A percentile compares a stretch with the other conserved stretches of the same genome.
phyloP scores from a whole-genome alignment of 1,284 basidiomycete species.

The Volvariella volvacea region DNA sequence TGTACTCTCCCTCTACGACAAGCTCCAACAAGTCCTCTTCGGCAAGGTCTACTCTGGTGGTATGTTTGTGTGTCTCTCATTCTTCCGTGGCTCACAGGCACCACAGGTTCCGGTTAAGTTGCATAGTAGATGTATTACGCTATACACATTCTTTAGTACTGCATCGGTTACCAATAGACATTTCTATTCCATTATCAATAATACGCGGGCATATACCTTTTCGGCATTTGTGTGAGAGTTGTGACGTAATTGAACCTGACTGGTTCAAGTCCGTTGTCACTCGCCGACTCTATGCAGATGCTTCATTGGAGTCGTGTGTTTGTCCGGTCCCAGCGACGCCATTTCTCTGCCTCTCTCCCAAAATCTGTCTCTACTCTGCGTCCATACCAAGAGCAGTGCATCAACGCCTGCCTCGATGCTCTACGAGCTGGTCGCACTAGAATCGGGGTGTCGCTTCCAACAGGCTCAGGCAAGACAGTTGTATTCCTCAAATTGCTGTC shows the following conservation, averaged over 20 bases:
- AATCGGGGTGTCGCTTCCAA: conserved; percentile 90
- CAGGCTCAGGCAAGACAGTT: conserved; percentile 90
- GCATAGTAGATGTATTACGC: conserved; percentile 12
- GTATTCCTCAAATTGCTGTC: conserved; percentile 82
- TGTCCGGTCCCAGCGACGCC: no score
- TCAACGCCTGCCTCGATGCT: conserved; percentile 74
- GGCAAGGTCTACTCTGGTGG: conserved; percentile 91
- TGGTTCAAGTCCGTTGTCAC: no score
- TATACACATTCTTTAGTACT: conserved; percentile 20
- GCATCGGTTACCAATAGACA: conserved; percentile 29
- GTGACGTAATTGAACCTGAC: no score
- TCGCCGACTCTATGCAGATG: no score
- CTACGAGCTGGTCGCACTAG: conserved; percentile 58
- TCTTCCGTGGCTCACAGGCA: no score
- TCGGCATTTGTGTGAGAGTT: no score
- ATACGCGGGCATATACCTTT: neutral
- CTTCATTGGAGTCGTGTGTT: no score
- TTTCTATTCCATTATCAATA: conserved; percentile 15
- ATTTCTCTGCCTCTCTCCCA: no score
- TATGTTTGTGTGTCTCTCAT: no score
- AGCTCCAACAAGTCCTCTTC: conserved; percentile 86
- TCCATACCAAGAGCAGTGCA: conserved; percentile 87
- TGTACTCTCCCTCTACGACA: conserved; percentile 93
- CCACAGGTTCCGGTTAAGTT: conserved; percentile 32
- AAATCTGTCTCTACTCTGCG: conserved; percentile 45